Base-by-base conservation (phyloP, 1,139 yeast genomes). In the Scheffersomyces illinoinensis region DNA sequence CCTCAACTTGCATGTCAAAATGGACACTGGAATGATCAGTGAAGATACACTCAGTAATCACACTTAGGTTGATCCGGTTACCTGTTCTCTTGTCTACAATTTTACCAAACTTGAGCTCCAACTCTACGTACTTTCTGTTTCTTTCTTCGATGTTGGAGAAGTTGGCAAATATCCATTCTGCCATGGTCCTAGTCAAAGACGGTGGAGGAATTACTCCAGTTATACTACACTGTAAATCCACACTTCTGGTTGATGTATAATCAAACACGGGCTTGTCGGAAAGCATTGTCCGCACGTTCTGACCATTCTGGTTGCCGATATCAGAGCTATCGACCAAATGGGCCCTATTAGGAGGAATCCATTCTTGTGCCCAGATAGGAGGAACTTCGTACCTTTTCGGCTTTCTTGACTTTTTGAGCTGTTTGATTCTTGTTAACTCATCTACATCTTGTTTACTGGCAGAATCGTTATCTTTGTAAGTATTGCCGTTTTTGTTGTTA, bases 141-240 rank as follows among this genome's bases (percentile, higher is more conserved):
- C 82, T 84, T 17, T 84, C 85, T 20, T 84, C 85, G 54, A 91
- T 80, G 49, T 89, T 88, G 53, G 82, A 81, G 58, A 92, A 81
- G 63, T 90, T 89, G 39, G 96, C 93, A 78, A 89, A 93, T 5
- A 93, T 82, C 98, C 98, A 93, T 66, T 90, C 92, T 18, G 96
- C 91, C 6, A 93, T 86, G 50, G 91, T 86, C 66, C 95, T 84
- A 4, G 95, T 90, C 56, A 91, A 79, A 65, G 92, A 95, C 65
- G 91, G 92, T 55, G 91, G 89, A 0, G 98, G 98, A 33, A 89
- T 85, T 1, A 87, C 79, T 12, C 92, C 92, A 1, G 92, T 85
- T 23, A 91, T 82, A 39, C 90, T 86, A 58, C 89, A 85, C 66
- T 81, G 84, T 53, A 81, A 71, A 66, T 81, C 85, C 67, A 77